Evolutionary conservation across 352 stramenopile species (phyloP).

Genomic region (Thalassiosira mediterranea): DNA sequence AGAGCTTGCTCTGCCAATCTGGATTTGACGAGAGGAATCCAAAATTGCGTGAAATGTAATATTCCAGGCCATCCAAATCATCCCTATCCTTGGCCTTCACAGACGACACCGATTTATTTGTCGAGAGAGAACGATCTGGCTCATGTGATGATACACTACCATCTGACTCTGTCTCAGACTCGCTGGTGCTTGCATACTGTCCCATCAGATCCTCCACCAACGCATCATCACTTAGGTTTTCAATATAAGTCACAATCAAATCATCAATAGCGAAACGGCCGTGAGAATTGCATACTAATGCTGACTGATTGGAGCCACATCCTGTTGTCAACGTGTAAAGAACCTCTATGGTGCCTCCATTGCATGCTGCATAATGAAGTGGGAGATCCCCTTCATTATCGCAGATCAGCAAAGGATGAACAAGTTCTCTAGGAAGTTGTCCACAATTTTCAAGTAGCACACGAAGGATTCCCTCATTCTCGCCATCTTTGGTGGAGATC

Average conservation of each 20-base stretch:
- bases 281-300: constrained; percentile 24
- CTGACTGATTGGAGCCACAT: constrained; percentile 7
- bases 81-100: neutral
- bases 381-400: constrained; percentile 40
- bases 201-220: no score
- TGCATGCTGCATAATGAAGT: constrained; percentile 37
- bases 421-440: no score
- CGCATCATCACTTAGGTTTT: constrained; percentile 12
- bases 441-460: no score
- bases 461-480: constrained; percentile 13
- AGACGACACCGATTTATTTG: neutral
- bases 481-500: no score
- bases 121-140: neutral
- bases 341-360: constrained; percentile 2
- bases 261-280: constrained; percentile 34
- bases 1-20: constrained; percentile 18
- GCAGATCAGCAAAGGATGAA: constrained; percentile 36
- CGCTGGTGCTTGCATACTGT: no score
- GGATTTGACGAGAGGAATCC: neutral
- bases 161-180: constrained; percentile 5
- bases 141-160: constrained; percentile 4
- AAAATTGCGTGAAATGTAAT: neutral
- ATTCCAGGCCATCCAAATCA: neutral
- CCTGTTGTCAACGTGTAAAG: constrained; percentile 19
- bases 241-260: constrained; percentile 30